Evolutionary conservation across 306 rosid species (phyloP).

Genomic region (Dicorynia guianensis): DNA sequence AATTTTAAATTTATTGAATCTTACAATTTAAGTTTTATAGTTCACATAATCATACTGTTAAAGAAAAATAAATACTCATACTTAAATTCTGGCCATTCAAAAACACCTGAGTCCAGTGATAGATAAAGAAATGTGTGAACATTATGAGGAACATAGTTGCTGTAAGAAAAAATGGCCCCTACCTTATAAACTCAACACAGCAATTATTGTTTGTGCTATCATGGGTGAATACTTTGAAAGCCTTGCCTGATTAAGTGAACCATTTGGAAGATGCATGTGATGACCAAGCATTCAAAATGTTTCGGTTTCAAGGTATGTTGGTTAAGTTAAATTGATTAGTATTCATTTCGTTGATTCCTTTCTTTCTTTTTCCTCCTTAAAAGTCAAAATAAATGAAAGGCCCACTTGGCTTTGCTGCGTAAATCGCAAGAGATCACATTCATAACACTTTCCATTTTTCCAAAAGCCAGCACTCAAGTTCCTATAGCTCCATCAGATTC

Average conservation of each 20-base stretch:
- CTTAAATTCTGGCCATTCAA: too few species aligned
- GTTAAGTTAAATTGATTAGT: slow-evolving; percentile 33
- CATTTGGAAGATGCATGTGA: slow-evolving; percentile 6
- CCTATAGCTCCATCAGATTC: too few species aligned
- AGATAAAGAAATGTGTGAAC: too few species aligned
- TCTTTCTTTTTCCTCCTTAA: not conserved
- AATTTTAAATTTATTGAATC: too few species aligned
- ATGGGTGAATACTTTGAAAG: slow-evolving; percentile 26
- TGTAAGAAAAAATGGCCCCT: too few species aligned
- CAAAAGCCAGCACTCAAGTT: slow-evolving; percentile 21
- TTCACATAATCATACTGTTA: too few species aligned
- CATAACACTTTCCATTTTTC: not conserved
- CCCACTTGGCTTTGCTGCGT: slow-evolving; percentile 25
- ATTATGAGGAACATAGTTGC: too few species aligned
- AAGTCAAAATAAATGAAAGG: slow-evolving; percentile 30
- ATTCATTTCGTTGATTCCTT: not conserved
- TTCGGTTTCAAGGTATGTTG: slow-evolving; percentile 36
- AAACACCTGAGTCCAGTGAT: too few species aligned
- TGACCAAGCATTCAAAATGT: slow-evolving; percentile 38
- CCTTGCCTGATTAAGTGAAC: slow-evolving; percentile 34
- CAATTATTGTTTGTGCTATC: not conserved
- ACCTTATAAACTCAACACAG: too few species aligned
- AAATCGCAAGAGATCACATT: slow-evolving; percentile 3
- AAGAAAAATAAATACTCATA: too few species aligned
- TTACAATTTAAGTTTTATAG: too few species aligned